phyloP scores from a whole-genome alignment of 257 asterid species.

The Solanum medicagineum region DNA sequence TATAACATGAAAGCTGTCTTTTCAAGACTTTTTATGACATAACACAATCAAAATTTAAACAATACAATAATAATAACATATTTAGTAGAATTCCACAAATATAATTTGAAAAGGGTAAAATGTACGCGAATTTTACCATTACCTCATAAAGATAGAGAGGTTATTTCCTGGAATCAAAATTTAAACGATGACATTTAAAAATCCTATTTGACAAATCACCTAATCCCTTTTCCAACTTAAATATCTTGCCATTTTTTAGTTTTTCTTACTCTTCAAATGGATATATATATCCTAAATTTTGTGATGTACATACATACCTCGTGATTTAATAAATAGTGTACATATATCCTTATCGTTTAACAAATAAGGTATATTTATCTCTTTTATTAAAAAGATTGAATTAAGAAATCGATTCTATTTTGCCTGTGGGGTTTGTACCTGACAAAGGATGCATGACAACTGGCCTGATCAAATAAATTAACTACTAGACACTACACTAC shows the following conservation, averaged over 20 bases:
- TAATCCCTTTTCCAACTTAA: background rate
- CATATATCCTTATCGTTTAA: too few species aligned
- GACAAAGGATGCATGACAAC: background rate
- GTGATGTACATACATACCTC: too few species aligned
- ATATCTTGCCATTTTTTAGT: background rate
- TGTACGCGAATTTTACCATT: too few species aligned
- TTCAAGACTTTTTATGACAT: background rate
- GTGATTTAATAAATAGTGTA: too few species aligned
- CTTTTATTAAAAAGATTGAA: too few species aligned
- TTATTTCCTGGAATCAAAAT: too few species aligned
- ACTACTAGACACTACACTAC: background rate
- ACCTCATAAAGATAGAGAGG: too few species aligned
- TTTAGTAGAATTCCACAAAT: too few species aligned
- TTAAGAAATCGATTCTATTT: background rate
- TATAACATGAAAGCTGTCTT: background rate
- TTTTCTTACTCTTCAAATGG: too few species aligned
- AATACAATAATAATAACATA: background rate
- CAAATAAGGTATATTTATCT: too few species aligned
- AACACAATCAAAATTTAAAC: background rate
- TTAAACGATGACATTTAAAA: background rate
- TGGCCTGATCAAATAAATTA: background rate
- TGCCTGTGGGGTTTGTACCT: background rate
- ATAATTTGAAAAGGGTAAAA: rapidly evolving
- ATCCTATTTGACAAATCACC: background rate
- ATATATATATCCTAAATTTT: too few species aligned